Percentiles rank a stretch among this genome's conserved stretches.
Conservation (phyloP, 2,329 filamentous ascomycete species). For the Botrytis porri region DNA sequence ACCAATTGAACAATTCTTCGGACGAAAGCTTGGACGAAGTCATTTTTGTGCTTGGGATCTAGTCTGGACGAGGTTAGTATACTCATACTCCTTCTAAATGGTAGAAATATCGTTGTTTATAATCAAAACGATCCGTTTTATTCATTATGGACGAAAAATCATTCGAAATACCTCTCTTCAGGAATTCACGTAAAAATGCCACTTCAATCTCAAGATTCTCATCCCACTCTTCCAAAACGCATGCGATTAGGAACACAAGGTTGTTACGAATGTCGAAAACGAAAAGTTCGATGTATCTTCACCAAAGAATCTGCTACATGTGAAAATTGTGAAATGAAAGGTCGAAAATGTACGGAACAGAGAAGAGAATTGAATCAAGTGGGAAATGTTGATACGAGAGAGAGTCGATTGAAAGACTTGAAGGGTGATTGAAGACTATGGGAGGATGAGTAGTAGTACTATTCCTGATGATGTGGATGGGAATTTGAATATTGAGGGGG, state of each 20-base stretch:
- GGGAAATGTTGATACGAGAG: not conserved
- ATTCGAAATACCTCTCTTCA: not conserved
- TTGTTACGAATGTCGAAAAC: not conserved
- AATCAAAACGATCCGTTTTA: not conserved
- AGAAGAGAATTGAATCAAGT: not conserved
- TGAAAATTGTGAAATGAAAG: not conserved
- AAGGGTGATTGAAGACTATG: not conserved
- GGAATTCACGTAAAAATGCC: not conserved
- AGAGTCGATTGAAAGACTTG: not conserved
- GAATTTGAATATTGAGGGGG: not conserved
- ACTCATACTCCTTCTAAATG: not conserved
- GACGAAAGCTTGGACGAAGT: not conserved
- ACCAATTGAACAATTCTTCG: not conserved
- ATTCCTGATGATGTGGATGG: not conserved
- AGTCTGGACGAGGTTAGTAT: not conserved
- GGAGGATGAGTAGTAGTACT: not conserved
- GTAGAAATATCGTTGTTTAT: not conserved
- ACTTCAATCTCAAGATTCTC: too few relatives aligned
- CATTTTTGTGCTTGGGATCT: not conserved
- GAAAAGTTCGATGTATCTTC: not conserved
- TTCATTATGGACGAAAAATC: not conserved
- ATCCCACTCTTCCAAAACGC: not conserved
- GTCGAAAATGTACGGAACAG: not conserved
- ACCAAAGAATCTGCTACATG: not conserved
- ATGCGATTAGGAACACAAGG: not conserved